A percentile compares a stretch with the other conserved stretches of the same genome.
Evolutionary conservation across 129 eudicot genomes (phyloP).

Genomic region (Lactuca saligna): DNA sequence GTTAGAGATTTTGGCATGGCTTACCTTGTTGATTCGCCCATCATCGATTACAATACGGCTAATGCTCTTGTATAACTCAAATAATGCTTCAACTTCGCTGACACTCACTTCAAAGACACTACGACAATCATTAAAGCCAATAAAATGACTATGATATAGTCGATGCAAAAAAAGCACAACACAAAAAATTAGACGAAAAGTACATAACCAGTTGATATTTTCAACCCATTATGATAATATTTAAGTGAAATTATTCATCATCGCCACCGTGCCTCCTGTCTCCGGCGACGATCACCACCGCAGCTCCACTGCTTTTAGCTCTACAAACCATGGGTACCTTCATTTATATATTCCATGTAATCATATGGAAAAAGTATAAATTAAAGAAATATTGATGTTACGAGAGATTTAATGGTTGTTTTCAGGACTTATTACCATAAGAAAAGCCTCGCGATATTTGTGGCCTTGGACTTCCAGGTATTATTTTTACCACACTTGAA

Average conservation of each 20-base stretch:
- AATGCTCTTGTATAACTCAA: slow-evolving; percentile 71
- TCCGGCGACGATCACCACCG: no score
- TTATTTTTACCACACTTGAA: neutral
- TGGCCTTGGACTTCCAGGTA: slow-evolving; percentile 94
- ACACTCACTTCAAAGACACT: slow-evolving; percentile 55
- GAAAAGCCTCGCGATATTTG: slow-evolving; percentile 81
- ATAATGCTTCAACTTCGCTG: slow-evolving; percentile 84
- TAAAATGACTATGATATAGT: neutral
- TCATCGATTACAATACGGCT: slow-evolving; percentile 74
- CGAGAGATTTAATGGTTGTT: slow-evolving; percentile 4
- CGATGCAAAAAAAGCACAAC: neutral
- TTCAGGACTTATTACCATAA: slow-evolving; percentile 66
- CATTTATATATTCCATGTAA: neutral
- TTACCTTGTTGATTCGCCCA: slow-evolving; percentile 74
- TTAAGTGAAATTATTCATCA: neutral
- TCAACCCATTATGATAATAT: neutral
- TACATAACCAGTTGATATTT: neutral
- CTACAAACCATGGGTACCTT: no score
- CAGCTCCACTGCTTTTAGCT: no score
- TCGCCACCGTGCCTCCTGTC: no score
- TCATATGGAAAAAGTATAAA: no score
- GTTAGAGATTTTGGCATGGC: neutral
- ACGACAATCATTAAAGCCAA: neutral
- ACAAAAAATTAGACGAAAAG: neutral
- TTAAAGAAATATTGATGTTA: no score